A percentile compares a stretch with the other conserved stretches of the same genome.
Evolutionary conservation across 2,329 filamentous ascomycete species (phyloP).

Genomic region (Alternaria sp.): DNA sequence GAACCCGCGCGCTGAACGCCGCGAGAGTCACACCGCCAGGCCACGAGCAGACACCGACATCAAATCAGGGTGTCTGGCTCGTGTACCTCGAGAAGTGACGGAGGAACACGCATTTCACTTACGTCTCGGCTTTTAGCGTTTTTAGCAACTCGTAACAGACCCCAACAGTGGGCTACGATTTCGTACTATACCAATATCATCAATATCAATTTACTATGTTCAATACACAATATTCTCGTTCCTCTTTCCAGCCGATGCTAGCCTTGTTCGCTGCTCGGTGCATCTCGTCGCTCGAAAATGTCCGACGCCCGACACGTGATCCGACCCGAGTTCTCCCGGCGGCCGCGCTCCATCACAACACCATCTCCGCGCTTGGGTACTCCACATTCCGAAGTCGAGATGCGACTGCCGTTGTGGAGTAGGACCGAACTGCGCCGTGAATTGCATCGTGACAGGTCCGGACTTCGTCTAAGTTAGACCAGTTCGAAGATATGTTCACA

Average conservation of each 20-base stretch:
- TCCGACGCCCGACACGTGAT: not conserved
- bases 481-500: not conserved
- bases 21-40: conserved; percentile 18
- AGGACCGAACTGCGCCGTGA: not conserved
- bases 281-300: not conserved
- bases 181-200: not conserved
- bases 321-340: conserved; percentile 3
- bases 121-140: not conserved
- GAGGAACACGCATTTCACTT: conserved; percentile 5
- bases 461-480: not conserved
- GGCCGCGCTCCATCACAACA: conserved; percentile 8
- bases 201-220: not conserved
- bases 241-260: not conserved
- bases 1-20: conserved; percentile 16
- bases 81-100: conserved; percentile 18
- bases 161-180: conserved; percentile 3
- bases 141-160: not conserved
- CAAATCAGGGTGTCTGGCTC: conserved; percentile 1
- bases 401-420: not conserved
- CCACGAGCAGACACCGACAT: conserved; percentile 2
- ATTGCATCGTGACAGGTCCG: not conserved
- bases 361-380: not conserved
- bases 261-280: not conserved
- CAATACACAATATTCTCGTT: not conserved
- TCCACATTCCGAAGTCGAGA: not conserved